Evolutionary conservation across 371 early-diverging fungal species (phyloP), one percentile per base, ranked within the genome.

Genomic region (Actinomortierella ambigua): DNA sequence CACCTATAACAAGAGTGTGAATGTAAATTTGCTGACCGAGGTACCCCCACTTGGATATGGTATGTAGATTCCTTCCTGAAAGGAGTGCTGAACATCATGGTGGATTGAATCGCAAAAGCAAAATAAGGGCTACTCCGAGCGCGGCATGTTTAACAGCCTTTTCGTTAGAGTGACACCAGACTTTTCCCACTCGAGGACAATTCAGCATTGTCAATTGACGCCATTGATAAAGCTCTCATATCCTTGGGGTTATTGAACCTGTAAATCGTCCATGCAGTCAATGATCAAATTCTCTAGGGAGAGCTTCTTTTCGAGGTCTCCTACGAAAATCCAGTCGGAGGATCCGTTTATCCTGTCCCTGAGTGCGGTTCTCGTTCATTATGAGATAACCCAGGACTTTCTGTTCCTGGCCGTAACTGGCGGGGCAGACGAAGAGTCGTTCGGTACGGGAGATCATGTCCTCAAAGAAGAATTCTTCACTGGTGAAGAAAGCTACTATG

Each of bases 361-460:
- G 55, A 26, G 43, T 14, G 27, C 27, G 55, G 22, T 54, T 54
- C 55, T 43, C 14, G 24, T 43, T 17, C 15, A 54, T 42, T 22
- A 54, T 26, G 15, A 43, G 17, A 41, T 43, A 54, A 27, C 55
- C 55, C 7, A 43, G 55, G 27, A 42, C 17, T 27, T 26, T 14
- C 17, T 54, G 43, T 27, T 54, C 1, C 43, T 42, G 44, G 44
- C 34, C 43, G 34, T 54, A 17, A 22, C 43, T 42, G 43, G 55
- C 24, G n/a, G 55, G 55, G 55, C 55, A 43, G 55, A 41, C 55
- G n/a, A 54, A 54, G 26, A 54, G 55, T n/a, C 55, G 55, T 27
- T 22, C 26, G n/a, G n/a, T n/a, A n/a, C n/a, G n/a, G n/a, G n/a
- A n/a, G n/a, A n/a, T n/a, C n/a, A n/a, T n/a, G n/a, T 6, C 17